A percentile compares a stretch with the other conserved stretches of the same genome.
These are phyloP conservation scores for Penicillium cosmopolitanum DNA, from an alignment of 495 filamentous ascomycete genomes.

Conservation along the genomic window DNA sequence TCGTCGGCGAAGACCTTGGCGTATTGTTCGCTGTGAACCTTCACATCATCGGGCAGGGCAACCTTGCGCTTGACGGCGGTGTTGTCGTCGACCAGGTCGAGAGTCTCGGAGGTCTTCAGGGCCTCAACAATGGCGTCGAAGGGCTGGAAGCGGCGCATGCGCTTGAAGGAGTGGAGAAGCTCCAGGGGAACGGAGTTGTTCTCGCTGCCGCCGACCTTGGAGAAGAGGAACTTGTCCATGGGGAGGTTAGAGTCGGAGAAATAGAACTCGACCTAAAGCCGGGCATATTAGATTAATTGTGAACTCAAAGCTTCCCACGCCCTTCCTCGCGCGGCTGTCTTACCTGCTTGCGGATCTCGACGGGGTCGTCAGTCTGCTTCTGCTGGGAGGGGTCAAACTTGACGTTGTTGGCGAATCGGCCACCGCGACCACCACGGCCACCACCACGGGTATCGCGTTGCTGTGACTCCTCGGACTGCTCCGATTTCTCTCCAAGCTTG, in stretches of 20 bases:
- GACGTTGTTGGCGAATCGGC: slow-evolving; percentile 44
- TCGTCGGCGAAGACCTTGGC: slow-evolving; percentile 61
- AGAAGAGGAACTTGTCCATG: slow-evolving; percentile 82
- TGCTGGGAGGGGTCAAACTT: slow-evolving; percentile 69
- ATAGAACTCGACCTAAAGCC: slow-evolving; percentile 88
- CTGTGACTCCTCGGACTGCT: slow-evolving; percentile 37
- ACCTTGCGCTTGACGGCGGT: slow-evolving; percentile 76
- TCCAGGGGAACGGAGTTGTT: slow-evolving; percentile 81
- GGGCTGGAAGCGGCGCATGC: slow-evolving; percentile 91
- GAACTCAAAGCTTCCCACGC: not conserved
- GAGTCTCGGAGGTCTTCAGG: slow-evolving; percentile 68
- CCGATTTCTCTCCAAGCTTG: slow-evolving; percentile 50
- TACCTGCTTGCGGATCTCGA: slow-evolving; percentile 80
- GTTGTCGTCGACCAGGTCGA: slow-evolving; percentile 71
- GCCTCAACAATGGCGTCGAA: slow-evolving; percentile 80
- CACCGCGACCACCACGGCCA: slow-evolving; percentile 12
- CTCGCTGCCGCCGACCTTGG: slow-evolving; percentile 69
- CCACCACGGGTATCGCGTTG: slow-evolving; percentile 29
- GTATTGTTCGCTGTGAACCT: slow-evolving; percentile 46
- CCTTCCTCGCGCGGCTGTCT: not conserved
- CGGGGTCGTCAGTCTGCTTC: slow-evolving; percentile 70
- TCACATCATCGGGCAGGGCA: slow-evolving; percentile 55
- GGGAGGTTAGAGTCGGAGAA: slow-evolving; percentile 92
- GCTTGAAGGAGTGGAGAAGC: slow-evolving; percentile 80
- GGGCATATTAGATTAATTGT: not conserved